Conservation (phyloP, 495 filamentous ascomycete genomes). For the Rostrohypoxylon terebratum region DNA sequence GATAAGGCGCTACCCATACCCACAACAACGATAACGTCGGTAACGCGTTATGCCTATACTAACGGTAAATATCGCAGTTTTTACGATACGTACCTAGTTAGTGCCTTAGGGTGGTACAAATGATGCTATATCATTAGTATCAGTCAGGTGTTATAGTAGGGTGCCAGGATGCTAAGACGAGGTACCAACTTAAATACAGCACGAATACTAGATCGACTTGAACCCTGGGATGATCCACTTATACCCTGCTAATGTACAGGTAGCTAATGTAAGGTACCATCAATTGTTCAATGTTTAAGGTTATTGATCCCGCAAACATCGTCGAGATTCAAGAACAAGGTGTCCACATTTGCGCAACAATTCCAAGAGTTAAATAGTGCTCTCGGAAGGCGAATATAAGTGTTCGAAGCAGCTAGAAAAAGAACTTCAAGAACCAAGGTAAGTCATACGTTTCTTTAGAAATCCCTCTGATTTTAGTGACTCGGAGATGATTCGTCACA, state of each 20-base stretch:
- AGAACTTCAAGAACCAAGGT: conserved; percentile 2
- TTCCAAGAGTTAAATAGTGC: neutral
- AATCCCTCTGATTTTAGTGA: neutral
- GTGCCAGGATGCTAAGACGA: neutral
- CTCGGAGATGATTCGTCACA: conserved; percentile 7
- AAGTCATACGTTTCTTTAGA: conserved; percentile 15
- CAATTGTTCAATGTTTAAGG: neutral
- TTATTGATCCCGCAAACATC: conserved; percentile 9
- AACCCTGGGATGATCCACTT: conserved; percentile 15
- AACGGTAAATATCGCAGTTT: neutral
- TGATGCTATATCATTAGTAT: conserved; percentile 9
- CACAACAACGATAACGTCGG: neutral
- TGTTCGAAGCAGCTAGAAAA: conserved; percentile 4
- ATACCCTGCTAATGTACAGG: conserved; percentile 27
- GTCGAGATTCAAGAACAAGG: conserved; percentile 1
- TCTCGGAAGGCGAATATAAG: neutral
- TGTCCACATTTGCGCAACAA: conserved; percentile 1
- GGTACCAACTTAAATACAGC: too few relatives aligned
- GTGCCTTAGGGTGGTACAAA: neutral
- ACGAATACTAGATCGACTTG: conserved; percentile 15
- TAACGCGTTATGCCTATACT: conserved; percentile 28
- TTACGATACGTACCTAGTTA: neutral
- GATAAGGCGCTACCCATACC: conserved; percentile 25
- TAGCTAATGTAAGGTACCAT: conserved; percentile 36
- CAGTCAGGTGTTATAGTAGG: too few relatives aligned